Evolutionary conservation across 208 protist species (phyloP).

Genomic region (Balamuthia mandrillaris): DNA sequence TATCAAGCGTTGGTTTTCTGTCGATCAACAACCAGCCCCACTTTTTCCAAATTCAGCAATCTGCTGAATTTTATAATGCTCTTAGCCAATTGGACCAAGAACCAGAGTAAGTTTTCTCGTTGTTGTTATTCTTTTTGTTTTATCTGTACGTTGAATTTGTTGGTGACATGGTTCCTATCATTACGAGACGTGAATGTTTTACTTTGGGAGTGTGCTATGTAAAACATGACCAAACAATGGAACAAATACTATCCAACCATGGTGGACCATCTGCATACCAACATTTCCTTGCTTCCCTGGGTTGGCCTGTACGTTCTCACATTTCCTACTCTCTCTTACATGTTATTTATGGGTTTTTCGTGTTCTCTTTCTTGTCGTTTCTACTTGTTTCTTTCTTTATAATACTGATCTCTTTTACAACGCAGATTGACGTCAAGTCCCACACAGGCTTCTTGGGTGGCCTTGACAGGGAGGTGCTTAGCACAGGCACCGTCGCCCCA

Average conservation of each 20-base stretch:
- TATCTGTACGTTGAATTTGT: too few species aligned
- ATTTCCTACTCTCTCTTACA: neutral
- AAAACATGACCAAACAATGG: neutral
- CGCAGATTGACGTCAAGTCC: neutral
- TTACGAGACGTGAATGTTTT: conserved; percentile 24
- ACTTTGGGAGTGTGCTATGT: neutral
- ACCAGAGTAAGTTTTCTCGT: neutral
- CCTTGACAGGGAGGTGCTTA: neutral
- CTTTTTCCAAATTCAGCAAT: too few species aligned
- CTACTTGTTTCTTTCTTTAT: neutral
- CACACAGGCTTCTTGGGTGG: neutral
- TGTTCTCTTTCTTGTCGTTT: neutral
- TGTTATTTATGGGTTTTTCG: too few species aligned
- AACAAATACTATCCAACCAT: neutral
- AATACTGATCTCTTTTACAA: too few species aligned
- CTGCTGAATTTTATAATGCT: too few species aligned
- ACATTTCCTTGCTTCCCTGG: neutral
- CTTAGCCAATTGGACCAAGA: neutral
- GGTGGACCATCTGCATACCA: neutral
- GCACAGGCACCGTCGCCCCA: neutral
- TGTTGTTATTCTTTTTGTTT: neutral
- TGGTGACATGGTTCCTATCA: too few species aligned
- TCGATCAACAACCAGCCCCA: too few species aligned
- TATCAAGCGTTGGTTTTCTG: too few species aligned
- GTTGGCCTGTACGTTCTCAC: neutral